Evolutionary conservation across 306 rosid genomes (phyloP), one percentile per base, ranked within the genome.

Genomic region (Citrullus colocynthis): DNA sequence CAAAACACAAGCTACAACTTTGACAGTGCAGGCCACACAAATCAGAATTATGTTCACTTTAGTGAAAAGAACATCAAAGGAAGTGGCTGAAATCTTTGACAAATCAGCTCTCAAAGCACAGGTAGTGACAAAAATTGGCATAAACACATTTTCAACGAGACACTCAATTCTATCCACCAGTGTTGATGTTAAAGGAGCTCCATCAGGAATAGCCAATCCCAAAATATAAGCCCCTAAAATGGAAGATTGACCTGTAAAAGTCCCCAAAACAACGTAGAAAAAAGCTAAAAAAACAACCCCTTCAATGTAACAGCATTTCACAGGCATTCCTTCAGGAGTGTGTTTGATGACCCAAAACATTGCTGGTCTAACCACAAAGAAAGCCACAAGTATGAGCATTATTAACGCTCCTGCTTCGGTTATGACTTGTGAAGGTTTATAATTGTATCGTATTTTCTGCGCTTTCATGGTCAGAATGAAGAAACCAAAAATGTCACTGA

Each of bases 171-270:
- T 88, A 2, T 52, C 78, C 5, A 80, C 78, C 0, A 93, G 55
- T 3, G 97, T 80, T 1, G 91, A 81, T 17, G 91, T 95, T 8
- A 93, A 58, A 1, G 98, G 96, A 2, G 90, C 96, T 32, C 95
- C 96, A 3, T 78, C 93, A 0, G 96, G 98, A 17, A 87, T 75
- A 7, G 94, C 88, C 85, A 93, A 28, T 8, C 94, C 98, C 63
- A 90, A 34, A 1, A 85, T 3, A 69, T 83, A 91, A 58, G 91
- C 83, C 7, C 90, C 88, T 1, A 86, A 36, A 14, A 84, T 77
- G 9, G 62, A 54, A 17, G 13, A n/a, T 13, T 82, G 84, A 37
- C 84, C 85, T 18, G 82, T 54, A 0, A 14, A 28, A 63, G 78
- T 20, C 0, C 89, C 64, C 0, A 77, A 41, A 37, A 85, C 57